Base-by-base conservation (phyloP, 352 stramenopile genomes). In the Phytophthora gonapodyides region DNA sequence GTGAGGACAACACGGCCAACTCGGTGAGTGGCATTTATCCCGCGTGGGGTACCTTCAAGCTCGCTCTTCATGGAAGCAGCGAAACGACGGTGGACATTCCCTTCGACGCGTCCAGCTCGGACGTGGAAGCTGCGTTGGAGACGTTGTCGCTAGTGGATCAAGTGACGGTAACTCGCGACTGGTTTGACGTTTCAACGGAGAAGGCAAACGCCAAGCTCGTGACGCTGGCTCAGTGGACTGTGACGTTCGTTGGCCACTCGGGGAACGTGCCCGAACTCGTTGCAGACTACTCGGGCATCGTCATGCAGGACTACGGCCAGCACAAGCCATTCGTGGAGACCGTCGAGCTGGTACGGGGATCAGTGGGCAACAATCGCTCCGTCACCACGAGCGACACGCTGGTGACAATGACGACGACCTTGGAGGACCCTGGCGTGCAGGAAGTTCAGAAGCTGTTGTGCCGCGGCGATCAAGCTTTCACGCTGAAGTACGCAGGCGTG, bases 31-130 rank as follows among this genome's bases (percentile, higher is more conserved):
- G 88, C 1, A 76, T 97, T 17, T 91, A 94, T 27, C 89, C 90
- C 2, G 71, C 94, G 1, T 97, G 88, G 87, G 93, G 93, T 0
- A 84, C 73, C 8, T 98, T 97, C 63, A 75, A 57, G 1, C 61
- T 98, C 0, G 53, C 56, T 3, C 78, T 87, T 19, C 67, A 73
- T 17, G 77, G 74, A 11, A 69, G 69, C 40, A 75, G 46, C 2
- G 77, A 88, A 49, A 50, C 57, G 1, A 97, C 90, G 0, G 34
- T 52, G 0, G 53, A 49, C 9, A 67, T 98, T 16, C 71, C 70
- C 9, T 94, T 94, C 49, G 80, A 96, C 40, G 88, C 87, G 3
- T 74, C 73, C 9, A 64, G 57, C 1, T 46, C 58, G 7, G 51
- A 59, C 2, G 54, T 98, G 1, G 57, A 94, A 24, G 60, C 44